These are phyloP conservation scores for Morella rubra DNA, from an alignment of 306 rosid genomes.

Conservation along the genomic window DNA sequence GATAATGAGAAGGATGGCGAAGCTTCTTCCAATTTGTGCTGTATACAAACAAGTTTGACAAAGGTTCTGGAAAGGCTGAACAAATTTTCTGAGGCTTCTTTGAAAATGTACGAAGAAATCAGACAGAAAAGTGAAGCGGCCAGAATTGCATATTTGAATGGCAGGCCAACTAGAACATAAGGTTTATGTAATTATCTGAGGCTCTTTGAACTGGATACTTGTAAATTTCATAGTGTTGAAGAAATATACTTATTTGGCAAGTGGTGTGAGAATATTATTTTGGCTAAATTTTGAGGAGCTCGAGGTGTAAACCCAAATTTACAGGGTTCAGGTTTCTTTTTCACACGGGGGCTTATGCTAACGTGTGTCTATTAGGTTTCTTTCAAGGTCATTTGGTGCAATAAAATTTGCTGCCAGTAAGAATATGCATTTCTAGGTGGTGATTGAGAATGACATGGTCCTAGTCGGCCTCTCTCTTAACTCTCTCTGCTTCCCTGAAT, in stretches of 20 bases:
- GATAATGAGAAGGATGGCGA: slow-evolving; percentile 35
- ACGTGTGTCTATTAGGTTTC: neutral
- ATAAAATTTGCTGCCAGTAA: neutral
- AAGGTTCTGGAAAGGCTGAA: slow-evolving; percentile 76
- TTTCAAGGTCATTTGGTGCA: neutral
- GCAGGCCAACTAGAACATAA: slow-evolving; percentile 35
- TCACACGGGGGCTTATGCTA: neutral
- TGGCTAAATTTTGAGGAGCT: neutral
- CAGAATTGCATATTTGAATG: slow-evolving; percentile 51
- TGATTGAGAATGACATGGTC: too few species aligned
- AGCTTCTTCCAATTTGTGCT: slow-evolving; percentile 51
- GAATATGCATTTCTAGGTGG: too few species aligned
- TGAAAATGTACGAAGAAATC: slow-evolving; percentile 88
- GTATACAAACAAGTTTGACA: slow-evolving; percentile 63
- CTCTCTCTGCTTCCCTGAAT: too few species aligned
- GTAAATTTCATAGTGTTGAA: slow-evolving; percentile 29
- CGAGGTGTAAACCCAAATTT: neutral
- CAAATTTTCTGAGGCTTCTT: slow-evolving; percentile 82
- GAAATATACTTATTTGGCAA: neutral
- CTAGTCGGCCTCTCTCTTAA: too few species aligned
- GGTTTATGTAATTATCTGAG: slow-evolving; percentile 24
- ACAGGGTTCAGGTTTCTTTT: neutral
- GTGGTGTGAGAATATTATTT: neutral
- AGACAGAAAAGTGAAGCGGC: slow-evolving; percentile 76
- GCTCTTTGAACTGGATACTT: slow-evolving; percentile 14